Conservation (phyloP, 345 rosid genomes). For the Sisymbrium altissimum region DNA sequence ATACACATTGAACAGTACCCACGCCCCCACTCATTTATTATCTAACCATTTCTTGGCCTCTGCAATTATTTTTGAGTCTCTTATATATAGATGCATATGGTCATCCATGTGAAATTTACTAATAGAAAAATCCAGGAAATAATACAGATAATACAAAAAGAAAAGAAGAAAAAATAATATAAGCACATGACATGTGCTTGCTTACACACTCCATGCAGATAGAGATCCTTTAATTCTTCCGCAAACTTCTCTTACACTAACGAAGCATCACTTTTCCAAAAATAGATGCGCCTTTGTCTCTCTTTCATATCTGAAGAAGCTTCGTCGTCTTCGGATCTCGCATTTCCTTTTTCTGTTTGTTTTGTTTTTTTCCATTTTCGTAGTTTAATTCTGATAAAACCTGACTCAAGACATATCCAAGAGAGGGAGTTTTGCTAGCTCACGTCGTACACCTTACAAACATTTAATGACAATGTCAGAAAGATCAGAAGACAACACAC, state of each 20-base stretch:
- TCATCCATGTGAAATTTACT: slow-evolving; percentile 26
- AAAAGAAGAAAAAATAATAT: background rate
- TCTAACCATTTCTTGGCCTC: slow-evolving; percentile 24
- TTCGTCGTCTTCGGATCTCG: slow-evolving; percentile 35
- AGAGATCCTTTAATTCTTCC: slow-evolving; percentile 38
- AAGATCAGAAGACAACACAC: slow-evolving; percentile 3
- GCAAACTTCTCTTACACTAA: slow-evolving; percentile 34
- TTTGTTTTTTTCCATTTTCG: background rate
- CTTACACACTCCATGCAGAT: slow-evolving; percentile 24
- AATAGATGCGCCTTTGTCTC: slow-evolving; percentile 31
- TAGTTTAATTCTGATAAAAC: slow-evolving; percentile 1
- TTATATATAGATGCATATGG: background rate
- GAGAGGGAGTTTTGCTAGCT: background rate
- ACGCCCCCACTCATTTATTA: slow-evolving; percentile 27
- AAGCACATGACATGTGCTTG: slow-evolving; percentile 33
- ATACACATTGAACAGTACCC: slow-evolving; percentile 13
- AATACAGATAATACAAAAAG: slow-evolving; percentile 1
- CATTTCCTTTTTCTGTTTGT: background rate
- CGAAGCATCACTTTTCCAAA: slow-evolving; percentile 28
- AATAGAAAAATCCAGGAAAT: slow-evolving; percentile 4
- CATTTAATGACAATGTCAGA: slow-evolving; percentile 28
- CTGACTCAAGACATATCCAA: slow-evolving; percentile 19
- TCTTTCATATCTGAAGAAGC: slow-evolving; percentile 17
- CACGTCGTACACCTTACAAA: background rate
- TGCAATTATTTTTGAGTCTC: slow-evolving; percentile 3